Conservation (phyloP, 352 stramenopile species). For the Pythium vanterpoolii region DNA sequence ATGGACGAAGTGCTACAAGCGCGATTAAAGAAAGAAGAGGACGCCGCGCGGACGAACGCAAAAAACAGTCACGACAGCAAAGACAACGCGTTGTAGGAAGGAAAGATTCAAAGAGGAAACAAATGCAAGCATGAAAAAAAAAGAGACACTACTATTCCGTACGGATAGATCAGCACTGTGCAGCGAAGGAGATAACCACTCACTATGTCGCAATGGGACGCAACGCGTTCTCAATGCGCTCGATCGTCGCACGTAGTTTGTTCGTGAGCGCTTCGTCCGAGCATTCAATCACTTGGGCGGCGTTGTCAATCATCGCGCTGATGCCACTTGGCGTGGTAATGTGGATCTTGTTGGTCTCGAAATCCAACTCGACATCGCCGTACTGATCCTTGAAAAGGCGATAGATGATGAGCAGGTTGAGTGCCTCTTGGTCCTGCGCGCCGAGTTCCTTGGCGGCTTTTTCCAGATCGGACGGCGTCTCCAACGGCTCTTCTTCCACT, state of each 20-base stretch:
- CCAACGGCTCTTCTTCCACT: conserved; percentile 17
- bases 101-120: background rate
- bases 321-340: conserved; percentile 76
- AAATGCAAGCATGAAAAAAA: conserved; percentile 2
- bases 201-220: conserved; percentile 58
- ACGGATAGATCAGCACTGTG: too few species aligned
- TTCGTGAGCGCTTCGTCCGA: conserved; percentile 61
- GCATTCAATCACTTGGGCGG: conserved; percentile 62
- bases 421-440: conserved; percentile 67
- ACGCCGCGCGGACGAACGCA: conserved; percentile 16
- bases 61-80: conserved; percentile 9
- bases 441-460: conserved; percentile 66
- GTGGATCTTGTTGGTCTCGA: conserved; percentile 88
- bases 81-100: conserved; percentile 6
- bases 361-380: conserved; percentile 80
- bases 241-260: conserved; percentile 67
- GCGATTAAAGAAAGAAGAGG: conserved; percentile 42
- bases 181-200: too few species aligned
- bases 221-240: conserved; percentile 62
- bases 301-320: conserved; percentile 60
- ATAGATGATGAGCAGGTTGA: conserved; percentile 84
- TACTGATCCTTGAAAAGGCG: conserved; percentile 85
- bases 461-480: conserved; percentile 36
- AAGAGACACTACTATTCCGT: background rate
- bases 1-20: conserved; percentile 77